Conservation (phyloP, 148 eudicot species). For the Camellia granthamiana region DNA sequence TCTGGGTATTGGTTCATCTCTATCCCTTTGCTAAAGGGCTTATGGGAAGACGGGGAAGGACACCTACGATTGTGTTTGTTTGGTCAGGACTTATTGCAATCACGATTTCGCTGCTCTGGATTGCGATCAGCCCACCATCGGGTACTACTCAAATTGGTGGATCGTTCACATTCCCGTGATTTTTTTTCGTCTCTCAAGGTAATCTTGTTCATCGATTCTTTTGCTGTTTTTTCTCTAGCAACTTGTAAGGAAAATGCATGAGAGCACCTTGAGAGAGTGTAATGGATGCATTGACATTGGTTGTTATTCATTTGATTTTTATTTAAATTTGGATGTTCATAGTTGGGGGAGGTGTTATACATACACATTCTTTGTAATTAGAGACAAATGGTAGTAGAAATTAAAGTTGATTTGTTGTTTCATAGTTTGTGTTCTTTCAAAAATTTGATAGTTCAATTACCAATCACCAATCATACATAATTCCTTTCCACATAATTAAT, state of each 20-base stretch:
- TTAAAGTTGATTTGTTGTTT: neutral
- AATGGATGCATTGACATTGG: neutral
- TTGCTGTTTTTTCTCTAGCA: conserved; percentile 1
- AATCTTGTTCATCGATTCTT: neutral
- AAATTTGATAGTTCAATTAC: neutral
- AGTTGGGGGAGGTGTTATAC: neutral
- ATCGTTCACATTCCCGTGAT: conserved; percentile 65
- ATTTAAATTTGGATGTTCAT: conserved; percentile 5
- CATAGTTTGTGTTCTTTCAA: neutral
- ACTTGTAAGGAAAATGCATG: neutral
- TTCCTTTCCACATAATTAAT: too few species aligned
- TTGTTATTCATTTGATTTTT: conserved; percentile 11
- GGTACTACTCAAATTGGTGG: conserved; percentile 66
- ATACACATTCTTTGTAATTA: conserved; percentile 14
- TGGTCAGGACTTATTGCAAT: conserved; percentile 95
- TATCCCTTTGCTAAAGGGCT: conserved; percentile 92
- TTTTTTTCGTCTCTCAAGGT: neutral
- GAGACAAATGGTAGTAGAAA: conserved; percentile 1
- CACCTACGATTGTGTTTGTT: conserved; percentile 83
- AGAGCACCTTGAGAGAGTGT: neutral
- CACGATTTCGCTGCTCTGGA: conserved; percentile 84
- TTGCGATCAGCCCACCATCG: conserved; percentile 66
- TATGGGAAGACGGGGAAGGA: conserved; percentile 91
- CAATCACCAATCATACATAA: too few species aligned
- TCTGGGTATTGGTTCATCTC: conserved; percentile 94